Conservation (phyloP, 2,329 filamentous ascomycete species). For the Phyllosticta citrichinensis region DNA sequence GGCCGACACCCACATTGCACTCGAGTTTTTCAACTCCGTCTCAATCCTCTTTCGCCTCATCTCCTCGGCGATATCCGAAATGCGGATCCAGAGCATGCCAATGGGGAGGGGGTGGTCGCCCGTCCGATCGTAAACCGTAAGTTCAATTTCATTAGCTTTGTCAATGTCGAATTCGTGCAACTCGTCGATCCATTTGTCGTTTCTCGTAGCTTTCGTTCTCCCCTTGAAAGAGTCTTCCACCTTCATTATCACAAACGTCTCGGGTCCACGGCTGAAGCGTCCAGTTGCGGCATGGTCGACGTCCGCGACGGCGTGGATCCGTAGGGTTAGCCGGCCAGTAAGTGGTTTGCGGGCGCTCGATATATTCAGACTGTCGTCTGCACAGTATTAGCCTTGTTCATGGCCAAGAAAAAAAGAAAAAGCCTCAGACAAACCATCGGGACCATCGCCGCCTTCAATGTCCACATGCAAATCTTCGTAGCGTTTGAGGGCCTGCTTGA, state of each 20-base stretch:
- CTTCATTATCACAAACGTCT: slow-evolving; percentile 93
- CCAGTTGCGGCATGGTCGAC: slow-evolving; percentile 82
- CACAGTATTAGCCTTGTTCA: slow-evolving; percentile 20
- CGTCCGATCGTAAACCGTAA: slow-evolving; percentile 91
- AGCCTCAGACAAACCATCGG: slow-evolving; percentile 54
- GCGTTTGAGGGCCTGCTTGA: slow-evolving; percentile 91
- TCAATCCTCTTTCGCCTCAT: slow-evolving; percentile 96
- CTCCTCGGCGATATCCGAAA: slow-evolving; percentile 95
- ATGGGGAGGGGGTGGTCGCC: slow-evolving; percentile 84
- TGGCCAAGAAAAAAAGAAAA: no score
- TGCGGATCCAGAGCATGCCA: slow-evolving; percentile 88
- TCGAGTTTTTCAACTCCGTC: slow-evolving; percentile 79
- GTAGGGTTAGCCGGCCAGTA: slow-evolving; percentile 78
- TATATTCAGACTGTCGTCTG: slow-evolving; percentile 93
- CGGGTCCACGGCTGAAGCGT: slow-evolving; percentile 78
- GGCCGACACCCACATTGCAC: slow-evolving; percentile 80
- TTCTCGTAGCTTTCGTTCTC: slow-evolving; percentile 73
- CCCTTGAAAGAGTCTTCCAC: slow-evolving; percentile 91
- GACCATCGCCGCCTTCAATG: slow-evolving; percentile 62
- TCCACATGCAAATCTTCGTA: slow-evolving; percentile 97
- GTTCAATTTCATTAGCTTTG: slow-evolving; percentile 96
- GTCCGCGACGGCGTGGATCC: slow-evolving; percentile 81
- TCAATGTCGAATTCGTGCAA: slow-evolving; percentile 88
- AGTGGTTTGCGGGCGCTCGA: slow-evolving; percentile 94
- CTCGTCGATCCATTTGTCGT: slow-evolving; percentile 86